A percentile compares a stretch with the other conserved stretches of the same genome.
phyloP scores from a whole-genome alignment of 352 stramenopile species.

The Globisporangium ultimum region DNA sequence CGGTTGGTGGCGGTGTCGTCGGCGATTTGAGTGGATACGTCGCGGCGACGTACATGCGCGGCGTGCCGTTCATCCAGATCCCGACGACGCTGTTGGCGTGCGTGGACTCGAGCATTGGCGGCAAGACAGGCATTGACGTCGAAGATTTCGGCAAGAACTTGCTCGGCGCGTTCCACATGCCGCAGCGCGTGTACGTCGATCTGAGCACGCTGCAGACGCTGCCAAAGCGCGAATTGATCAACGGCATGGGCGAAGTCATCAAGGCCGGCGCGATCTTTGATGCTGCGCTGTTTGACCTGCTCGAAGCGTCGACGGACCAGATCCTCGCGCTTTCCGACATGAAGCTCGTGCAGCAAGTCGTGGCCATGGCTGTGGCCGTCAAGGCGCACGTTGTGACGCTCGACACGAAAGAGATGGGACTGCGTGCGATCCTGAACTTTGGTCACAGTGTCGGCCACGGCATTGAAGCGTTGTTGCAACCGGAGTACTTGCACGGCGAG shows the following conservation, averaged over 20 bases:
- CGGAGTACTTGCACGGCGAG: slow-evolving; percentile 96
- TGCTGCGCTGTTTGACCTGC: slow-evolving; percentile 91
- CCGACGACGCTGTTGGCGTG: slow-evolving; percentile 98
- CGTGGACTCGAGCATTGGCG: slow-evolving; percentile 97
- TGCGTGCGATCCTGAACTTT: slow-evolving; percentile 97
- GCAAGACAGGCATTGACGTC: slow-evolving; percentile 98
- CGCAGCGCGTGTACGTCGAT: slow-evolving; percentile 96
- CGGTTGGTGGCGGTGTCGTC: slow-evolving; percentile 96
- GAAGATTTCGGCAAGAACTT: slow-evolving; percentile 96
- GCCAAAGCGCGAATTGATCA: slow-evolving; percentile 94
- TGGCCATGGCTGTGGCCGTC: slow-evolving; percentile 79
- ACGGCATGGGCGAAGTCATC: slow-evolving; percentile 95
- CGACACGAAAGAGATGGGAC: slow-evolving; percentile 94
- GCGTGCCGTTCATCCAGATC: slow-evolving; percentile 86
- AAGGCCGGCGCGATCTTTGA: slow-evolving; percentile 98
- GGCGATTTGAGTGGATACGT: slow-evolving; percentile 98
- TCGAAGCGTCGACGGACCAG: slow-evolving; percentile 89
- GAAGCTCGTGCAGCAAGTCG: slow-evolving; percentile 60
- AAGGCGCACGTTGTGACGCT: slow-evolving; percentile 95
- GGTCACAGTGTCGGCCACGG: slow-evolving; percentile 99
- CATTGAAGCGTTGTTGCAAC: slow-evolving; percentile 95
- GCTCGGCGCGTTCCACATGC: slow-evolving; percentile 98
- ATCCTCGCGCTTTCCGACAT: slow-evolving; percentile 65
- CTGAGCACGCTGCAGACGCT: slow-evolving; percentile 92
- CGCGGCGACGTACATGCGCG: slow-evolving; percentile 96